Evolutionary conservation across 345 rosid genomes (phyloP), one percentile per base, ranked within the genome.

Genomic region (Eutrema yunnanense): DNA sequence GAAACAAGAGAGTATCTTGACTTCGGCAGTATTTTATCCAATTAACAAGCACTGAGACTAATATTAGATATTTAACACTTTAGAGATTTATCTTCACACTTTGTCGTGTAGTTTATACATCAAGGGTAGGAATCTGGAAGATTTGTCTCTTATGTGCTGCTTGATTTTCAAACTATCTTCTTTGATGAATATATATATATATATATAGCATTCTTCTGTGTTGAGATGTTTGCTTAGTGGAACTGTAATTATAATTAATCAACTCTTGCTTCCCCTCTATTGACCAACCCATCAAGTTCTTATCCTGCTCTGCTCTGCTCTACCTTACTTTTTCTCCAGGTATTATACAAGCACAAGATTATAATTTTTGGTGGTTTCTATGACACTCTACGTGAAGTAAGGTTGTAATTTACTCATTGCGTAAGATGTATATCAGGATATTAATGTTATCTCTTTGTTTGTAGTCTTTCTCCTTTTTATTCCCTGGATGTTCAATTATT

Each of bases 341-440:
- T 94, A 71, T 74, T 91, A 42, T 86, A 94, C 83, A 91, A 94
- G 88, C 97, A 91, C 85, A 91, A 94, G 85, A 85, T 94, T 72
- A 79, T 94, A 64, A 76, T 89, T 75, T 94, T 94, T 72, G 98
- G 98, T 65, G 98, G 98, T 82, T 94, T 94, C 85, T 94, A 94
- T 68, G 97, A 94, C 73, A 94, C 98, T 51, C 95, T 94, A 40
- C 86, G 98, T 81, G 98, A 94, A 94, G 97, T 94, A 82, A 94
- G 98, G 98, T 94, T 82, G 90, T 80, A 57, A 73, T 53, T 46
- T 10, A 40, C 60, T 73, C 80, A 58, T 58, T 77, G 50, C 9
- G 6, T 55, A 50, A 22, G 8, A 62, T 11, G 4, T 38, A 54
- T 34, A 7, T 60, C 40, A 22, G n/a, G 22, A 67, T 49, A 11